Base-by-base conservation (phyloP, 2,329 filamentous ascomycete genomes). In the Xylariaceae sp. region DNA sequence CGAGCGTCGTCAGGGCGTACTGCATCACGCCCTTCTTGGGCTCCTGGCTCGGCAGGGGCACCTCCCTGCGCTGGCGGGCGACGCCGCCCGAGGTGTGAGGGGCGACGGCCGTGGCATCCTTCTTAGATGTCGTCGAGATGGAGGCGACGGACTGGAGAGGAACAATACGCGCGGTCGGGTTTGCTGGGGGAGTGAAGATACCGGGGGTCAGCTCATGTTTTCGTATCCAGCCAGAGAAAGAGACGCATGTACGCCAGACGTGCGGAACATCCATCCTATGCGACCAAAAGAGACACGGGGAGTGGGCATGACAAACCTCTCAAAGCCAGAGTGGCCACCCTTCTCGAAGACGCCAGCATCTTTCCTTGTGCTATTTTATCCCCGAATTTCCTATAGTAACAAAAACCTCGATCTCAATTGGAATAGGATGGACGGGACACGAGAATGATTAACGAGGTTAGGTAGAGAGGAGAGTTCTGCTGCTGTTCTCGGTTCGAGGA, bases 1-100 rank as follows among this genome's bases (percentile, higher is more conserved):
- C 86, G 57, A 88, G 74, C 4, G 84, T 83, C 38, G 85, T 87
- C 85, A 94, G 73, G 50, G 85, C 86, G 64, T 88, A 90, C 80
- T 94, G 85, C 56, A 90, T 71, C 43, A 78, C 78, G 54, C 85
- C 81, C 72, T 90, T 87, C 65, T 83, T 86, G 50, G 73, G 73
- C 65, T 88, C 82, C 68, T 94, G 81, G 63, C 83, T 89, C 49
- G 83, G 70, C 44, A 92, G 71, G 48, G 78, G 81, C 41, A 92
- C 85, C 67, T 90, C 83, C 60, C 75, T 76, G 54, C 80, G 77
- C 54, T 69, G 59, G 66, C 70, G 59, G 67, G 73, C 61, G 59
- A 80, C 52, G 66, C 74, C 61, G 60, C 76, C 67, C 43, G 72
- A 69, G 43, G 69, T 69, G 57, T 76, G 69, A 53, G 74, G 68